Evolutionary conservation across 768 basidiomycete genomes (phyloP).

Genomic region (Amanita exitialis): DNA sequence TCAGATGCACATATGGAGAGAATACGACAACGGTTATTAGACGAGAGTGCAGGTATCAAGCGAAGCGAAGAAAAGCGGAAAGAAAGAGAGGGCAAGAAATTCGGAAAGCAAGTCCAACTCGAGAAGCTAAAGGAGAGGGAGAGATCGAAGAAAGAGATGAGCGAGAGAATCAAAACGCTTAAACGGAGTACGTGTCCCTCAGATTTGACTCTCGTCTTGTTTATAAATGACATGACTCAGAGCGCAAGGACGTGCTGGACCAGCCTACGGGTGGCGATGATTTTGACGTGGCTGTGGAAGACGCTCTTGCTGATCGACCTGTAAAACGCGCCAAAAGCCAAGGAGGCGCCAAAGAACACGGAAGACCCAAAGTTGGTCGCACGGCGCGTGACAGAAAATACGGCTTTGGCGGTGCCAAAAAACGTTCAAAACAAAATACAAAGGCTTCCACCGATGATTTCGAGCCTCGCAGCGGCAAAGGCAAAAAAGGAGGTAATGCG

Average conservation of each 20-base stretch:
- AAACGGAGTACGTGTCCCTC: slow-evolving; percentile 67
- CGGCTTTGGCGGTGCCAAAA: slow-evolving; percentile 65
- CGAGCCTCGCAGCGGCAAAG: slow-evolving; percentile 24
- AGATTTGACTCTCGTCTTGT: neutral
- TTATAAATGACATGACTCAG: slow-evolving; percentile 25
- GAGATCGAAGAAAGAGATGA: slow-evolving; percentile 84
- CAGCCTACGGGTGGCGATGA: slow-evolving; percentile 47
- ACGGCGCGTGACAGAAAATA: slow-evolving; percentile 68
- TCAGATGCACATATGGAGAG: slow-evolving; percentile 96
- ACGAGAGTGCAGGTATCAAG: slow-evolving; percentile 84
- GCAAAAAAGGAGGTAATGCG: slow-evolving; percentile 20
- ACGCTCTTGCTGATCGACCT: slow-evolving; percentile 71
- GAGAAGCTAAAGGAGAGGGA: slow-evolving; percentile 92
- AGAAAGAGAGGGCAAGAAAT: slow-evolving; percentile 94
- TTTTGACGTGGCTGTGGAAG: slow-evolving; percentile 88
- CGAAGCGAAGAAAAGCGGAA: slow-evolving; percentile 85
- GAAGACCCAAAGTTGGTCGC: slow-evolving; percentile 39
- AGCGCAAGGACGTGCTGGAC: slow-evolving; percentile 77
- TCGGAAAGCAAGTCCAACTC: slow-evolving; percentile 93
- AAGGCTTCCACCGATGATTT: slow-evolving; percentile 74
- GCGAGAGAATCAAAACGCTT: slow-evolving; percentile 73
- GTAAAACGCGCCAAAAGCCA: slow-evolving; percentile 37
- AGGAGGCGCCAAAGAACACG: slow-evolving; percentile 26
- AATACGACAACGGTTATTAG: slow-evolving; percentile 80
- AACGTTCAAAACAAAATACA: slow-evolving; percentile 75